Evolutionary conservation across 208 protist genomes (phyloP), one percentile per base, ranked within the genome.

Genomic region (Crithidia expoeki): DNA sequence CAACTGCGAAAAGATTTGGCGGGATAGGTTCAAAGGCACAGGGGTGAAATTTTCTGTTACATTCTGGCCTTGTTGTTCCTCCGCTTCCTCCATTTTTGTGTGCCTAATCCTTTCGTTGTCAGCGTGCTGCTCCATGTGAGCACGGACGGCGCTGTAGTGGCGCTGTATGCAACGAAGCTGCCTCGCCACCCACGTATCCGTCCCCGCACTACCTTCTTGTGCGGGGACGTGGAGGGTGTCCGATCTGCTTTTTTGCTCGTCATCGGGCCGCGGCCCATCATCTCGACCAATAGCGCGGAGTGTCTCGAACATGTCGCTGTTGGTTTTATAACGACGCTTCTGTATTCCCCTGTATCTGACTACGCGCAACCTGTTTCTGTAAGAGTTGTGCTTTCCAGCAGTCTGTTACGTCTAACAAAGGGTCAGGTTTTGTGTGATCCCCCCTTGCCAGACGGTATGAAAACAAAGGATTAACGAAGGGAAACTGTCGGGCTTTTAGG

Each of bases 241-340:
- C 16, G n/a, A n/a, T n/a, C n/a, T n/a, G 28, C n/a, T 17, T 17
- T 9, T 25, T 28, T 52, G 59, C 30, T 17, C 27, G 47, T 42
- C 34, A 25, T 11, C 28, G 27, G 46, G 11, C 23, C 65, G 0
- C 17, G 57, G 46, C 16, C 36, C 53, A 27, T 49, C 55, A 11
- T 25, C 51, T 19, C 66, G 32, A 36, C 74, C 46, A 57, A 88
- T 75, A 17, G 63, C 32, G 34, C 82, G 78, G 40, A 88, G 75
- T 30, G 63, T 34, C 23, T 52, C 57, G 42, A 86, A 83, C 81
- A 86, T 86, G 30, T 60, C 19, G 9, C 4, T 44, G 4, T 60
- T 21, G 7, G 6, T 19, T 32, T 32, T 5, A 23, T 32, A 4
- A 33, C 40, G 9, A n/a, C n/a, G n/a, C n/a, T n/a, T 46, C 36